Conservation (phyloP, 2,329 filamentous ascomycete genomes). For the Daldinia sp. region DNA sequence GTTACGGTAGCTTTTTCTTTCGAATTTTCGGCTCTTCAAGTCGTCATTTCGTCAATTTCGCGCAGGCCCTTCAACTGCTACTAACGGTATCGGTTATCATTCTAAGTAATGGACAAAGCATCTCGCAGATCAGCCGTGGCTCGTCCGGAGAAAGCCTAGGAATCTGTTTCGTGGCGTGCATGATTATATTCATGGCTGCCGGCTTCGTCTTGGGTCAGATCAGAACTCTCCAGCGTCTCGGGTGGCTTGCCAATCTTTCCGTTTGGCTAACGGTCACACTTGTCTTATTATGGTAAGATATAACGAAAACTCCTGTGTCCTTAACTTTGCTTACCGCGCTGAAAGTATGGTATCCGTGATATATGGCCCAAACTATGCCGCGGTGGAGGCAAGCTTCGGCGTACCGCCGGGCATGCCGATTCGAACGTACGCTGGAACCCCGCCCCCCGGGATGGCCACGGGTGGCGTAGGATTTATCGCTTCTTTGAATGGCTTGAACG, state of each 20-base stretch:
- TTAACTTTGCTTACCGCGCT: slow-evolving; percentile 38
- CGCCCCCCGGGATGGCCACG: slow-evolving; percentile 43
- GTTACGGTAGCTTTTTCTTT: slow-evolving; percentile 59
- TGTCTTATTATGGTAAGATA: slow-evolving; percentile 56
- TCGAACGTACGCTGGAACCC: slow-evolving; percentile 36
- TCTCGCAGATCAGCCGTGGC: slow-evolving; percentile 57
- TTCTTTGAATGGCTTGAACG: slow-evolving; percentile 43
- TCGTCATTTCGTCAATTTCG: slow-evolving; percentile 57
- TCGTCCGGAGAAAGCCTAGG: slow-evolving; percentile 48
- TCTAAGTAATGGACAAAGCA: slow-evolving; percentile 61
- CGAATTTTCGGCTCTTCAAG: slow-evolving; percentile 55
- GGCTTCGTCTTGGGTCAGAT: slow-evolving; percentile 65
- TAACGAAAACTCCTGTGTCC: slow-evolving; percentile 39
- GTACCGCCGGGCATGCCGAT: slow-evolving; percentile 26
- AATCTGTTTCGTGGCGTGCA: slow-evolving; percentile 63
- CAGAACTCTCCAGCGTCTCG: slow-evolving; percentile 62
- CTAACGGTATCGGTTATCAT: slow-evolving; percentile 62
- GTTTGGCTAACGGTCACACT: slow-evolving; percentile 65
- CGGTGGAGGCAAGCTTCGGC: slow-evolving; percentile 33
- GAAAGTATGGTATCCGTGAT: slow-evolving; percentile 30
- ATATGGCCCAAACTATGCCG: slow-evolving; percentile 34
- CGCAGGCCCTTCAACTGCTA: slow-evolving; percentile 58
- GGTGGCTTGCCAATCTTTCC: slow-evolving; percentile 64
- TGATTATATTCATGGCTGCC: slow-evolving; percentile 57
- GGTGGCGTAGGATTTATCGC: slow-evolving; percentile 54